phyloP scores from a whole-genome alignment of 768 basidiomycete genomes.

The button mushroom (Agaricus bisporus) region DNA sequence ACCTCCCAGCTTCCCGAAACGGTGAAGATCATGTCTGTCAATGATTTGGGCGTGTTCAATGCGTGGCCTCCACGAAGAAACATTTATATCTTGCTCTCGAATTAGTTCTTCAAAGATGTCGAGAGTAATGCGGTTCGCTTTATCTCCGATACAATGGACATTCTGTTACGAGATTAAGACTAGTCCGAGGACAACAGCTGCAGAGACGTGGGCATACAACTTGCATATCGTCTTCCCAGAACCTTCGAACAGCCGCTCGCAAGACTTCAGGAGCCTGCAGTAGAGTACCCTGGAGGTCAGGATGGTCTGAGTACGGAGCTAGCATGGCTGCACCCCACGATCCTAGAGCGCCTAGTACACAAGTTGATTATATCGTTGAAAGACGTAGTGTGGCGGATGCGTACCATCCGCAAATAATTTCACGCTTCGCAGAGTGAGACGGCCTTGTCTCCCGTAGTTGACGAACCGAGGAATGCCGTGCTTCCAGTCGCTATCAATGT shows the following conservation, averaged over 20 bases:
- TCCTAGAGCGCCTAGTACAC: constrained; percentile 68
- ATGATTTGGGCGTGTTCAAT: constrained; percentile 95
- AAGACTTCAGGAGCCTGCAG: constrained; percentile 49
- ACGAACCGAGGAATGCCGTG: constrained; percentile 50
- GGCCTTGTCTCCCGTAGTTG: constrained; percentile 49
- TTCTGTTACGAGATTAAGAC: constrained; percentile 47
- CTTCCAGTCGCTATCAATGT: constrained; percentile 52
- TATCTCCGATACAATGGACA: constrained; percentile 85
- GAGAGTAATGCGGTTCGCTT: constrained; percentile 76
- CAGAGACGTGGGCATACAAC: constrained; percentile 46
- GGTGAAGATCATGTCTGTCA: constrained; percentile 57
- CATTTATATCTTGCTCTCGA: constrained; percentile 27
- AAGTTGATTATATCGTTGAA: not conserved
- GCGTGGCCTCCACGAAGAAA: constrained; percentile 57
- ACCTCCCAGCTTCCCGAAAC: constrained; percentile 73
- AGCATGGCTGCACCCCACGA: constrained; percentile 89
- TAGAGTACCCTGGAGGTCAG: constrained; percentile 67
- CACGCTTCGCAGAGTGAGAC: constrained; percentile 56
- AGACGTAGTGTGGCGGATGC: not conserved
- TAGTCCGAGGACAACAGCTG: not conserved
- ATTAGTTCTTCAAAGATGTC: constrained; percentile 76
- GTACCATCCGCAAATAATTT: constrained; percentile 77
- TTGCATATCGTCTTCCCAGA: constrained; percentile 76
- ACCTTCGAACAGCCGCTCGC: constrained; percentile 46
- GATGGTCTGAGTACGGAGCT: constrained; percentile 63